Base-by-base conservation (phyloP, 768 basidiomycete genomes). In the Exidia glandulosa region DNA sequence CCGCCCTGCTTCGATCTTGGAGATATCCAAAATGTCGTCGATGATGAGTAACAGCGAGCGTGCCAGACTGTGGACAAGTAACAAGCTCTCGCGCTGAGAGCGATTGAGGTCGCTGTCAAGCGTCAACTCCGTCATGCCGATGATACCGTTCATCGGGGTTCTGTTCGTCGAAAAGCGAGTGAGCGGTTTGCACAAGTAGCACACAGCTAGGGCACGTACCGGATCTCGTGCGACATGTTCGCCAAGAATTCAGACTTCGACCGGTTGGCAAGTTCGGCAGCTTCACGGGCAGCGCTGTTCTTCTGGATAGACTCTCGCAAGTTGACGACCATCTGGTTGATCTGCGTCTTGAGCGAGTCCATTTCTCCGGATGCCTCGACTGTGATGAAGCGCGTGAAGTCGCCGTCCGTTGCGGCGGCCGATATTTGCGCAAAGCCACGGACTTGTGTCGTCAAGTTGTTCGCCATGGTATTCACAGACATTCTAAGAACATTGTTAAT, bases 141-240 rank as follows among this genome's bases (percentile, higher is more conserved):
- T 98, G 72, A 99, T 99, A 68, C 96, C 95, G 69, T 98, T 99
- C 95, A 98, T 99, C 0, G 96, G 96, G 27, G 96, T 98, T 70
- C 95, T 93, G 68, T n/a, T 54, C 32, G 29, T 4, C 25, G 23
- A 59, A 56, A 37, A 31, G 67, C 60, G 55, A 60, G 61, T 4
- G 34, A 50, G 59, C 30, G 48, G 25, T 23, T 2, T 32, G 45
- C 47, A 32, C 29, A 14, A n/a, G 29, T 31, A 57, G 29, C 19
- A 32, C 57, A 58, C 45, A 29, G 57, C 33, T 52, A 16, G 61
- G n/a, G n/a, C 16, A 78, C 85, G 13, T 61, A 90, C 92, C 94
- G 77, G 69, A 94, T 95, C 75, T 94, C 93, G 70, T 96, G 94
- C 6, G 86, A 89, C 95, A 98, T 99, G 66, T 98, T 98, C 2